phyloP scores from a whole-genome alignment of 306 rosid genomes.

The Fagus sylvatica region DNA sequence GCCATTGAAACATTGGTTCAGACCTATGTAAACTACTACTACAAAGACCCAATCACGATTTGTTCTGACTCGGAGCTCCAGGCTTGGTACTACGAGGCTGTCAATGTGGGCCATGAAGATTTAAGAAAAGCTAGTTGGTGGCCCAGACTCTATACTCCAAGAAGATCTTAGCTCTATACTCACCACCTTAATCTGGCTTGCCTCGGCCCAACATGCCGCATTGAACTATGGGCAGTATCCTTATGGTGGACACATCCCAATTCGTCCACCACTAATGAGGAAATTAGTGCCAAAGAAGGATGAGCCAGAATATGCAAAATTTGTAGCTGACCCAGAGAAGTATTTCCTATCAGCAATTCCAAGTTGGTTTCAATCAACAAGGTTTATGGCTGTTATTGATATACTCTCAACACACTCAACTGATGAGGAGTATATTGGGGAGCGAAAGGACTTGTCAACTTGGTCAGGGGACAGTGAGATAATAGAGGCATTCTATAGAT shows the following conservation, averaged over 20 bases:
- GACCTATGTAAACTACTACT: constrained; percentile 41
- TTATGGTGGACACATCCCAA: constrained; percentile 30
- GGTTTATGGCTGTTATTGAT: constrained; percentile 39
- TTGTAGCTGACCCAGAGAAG: constrained; percentile 23
- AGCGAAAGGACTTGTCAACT: constrained; percentile 23
- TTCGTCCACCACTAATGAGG: constrained; percentile 34
- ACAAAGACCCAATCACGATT: constrained; percentile 23
- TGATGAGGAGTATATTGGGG: constrained; percentile 45
- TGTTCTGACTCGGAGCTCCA: constrained; percentile 41
- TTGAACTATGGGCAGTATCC: constrained; percentile 45
- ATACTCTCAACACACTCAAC: constrained; percentile 45
- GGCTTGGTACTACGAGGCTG: constrained; percentile 41
- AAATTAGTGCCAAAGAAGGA: constrained; percentile 26
- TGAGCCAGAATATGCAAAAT: constrained; percentile 25
- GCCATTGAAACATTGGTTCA: constrained; percentile 35
- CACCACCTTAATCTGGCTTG: constrained; percentile 28
- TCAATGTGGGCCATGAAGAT: constrained; percentile 37
- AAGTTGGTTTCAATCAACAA: constrained; percentile 40
- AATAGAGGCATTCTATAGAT: constrained; percentile 29
- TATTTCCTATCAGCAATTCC: constrained; percentile 40
- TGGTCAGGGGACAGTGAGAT: constrained; percentile 41
- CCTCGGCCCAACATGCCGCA: constrained; percentile 45
- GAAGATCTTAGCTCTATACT: constrained; percentile 43
- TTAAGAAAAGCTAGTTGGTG: constrained; percentile 41
- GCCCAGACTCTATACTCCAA: constrained; percentile 34